Base-by-base conservation (phyloP, 1,139 yeast genomes). In the Kluyveromyces marxianus region DNA sequence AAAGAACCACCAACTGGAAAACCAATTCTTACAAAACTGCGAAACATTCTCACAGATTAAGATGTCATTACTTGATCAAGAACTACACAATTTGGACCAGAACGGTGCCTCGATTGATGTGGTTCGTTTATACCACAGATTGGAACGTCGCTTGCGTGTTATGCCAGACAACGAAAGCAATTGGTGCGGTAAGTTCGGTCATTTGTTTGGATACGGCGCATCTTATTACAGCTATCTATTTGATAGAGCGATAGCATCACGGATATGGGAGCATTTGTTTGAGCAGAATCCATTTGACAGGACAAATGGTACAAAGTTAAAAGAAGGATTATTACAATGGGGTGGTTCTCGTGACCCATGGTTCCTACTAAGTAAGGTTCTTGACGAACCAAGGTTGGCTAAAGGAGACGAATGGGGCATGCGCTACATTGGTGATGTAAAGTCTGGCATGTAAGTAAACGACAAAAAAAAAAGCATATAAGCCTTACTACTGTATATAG, bases 101-200 rank as follows among this genome's bases (percentile, higher is more conserved):
- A 42, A 53, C 4, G 48, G 54, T 28, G 44, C 51, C n/a, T 56
- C 65, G 34, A 56, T 67, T 6, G 71, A 79, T 30, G 72, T 72
- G 4, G 70, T 69, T 1, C 75, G 82, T 1, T 68, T 83, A 4
- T 89, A 87, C 59, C 90, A 86, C 59, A 67, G 72, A 8, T 63
- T 87, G 24, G 96, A 88, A 59, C 57, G 65, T 4, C 66, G 75
- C 27, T 67, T 82, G 44, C 62, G 67, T 48, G 76, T 82, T 2
- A 75, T 83, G 54, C 75, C 79, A 2, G 94, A 84, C 58, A 67
- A 70, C 24, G 70, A 75, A 59, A 81, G 95, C 1, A 81, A 82
- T 28, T 90, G 97, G 96, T 95, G 89, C 48, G 96, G 95, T 1
- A 88, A 83, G 61, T 90, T 92, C 65, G 95, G 96, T 1, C 99